phyloP scores from a whole-genome alignment of 805 yeast species.

The Saccharomycopsis sp. region DNA sequence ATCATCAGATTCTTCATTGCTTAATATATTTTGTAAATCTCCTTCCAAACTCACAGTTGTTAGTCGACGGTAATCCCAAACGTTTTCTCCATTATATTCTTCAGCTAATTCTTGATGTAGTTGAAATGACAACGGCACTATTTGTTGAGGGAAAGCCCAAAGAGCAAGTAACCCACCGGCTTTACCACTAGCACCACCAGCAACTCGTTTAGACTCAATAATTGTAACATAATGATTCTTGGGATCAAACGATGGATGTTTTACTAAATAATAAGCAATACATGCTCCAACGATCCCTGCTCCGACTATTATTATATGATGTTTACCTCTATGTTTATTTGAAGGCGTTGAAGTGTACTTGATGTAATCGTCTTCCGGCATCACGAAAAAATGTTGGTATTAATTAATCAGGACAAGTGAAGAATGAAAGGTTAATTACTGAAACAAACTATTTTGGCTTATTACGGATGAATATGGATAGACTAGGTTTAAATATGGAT shows the following conservation, averaged over 20 bases:
- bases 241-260: constrained; percentile 74
- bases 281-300: constrained; percentile 97
- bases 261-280: constrained; percentile 81
- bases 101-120: constrained; percentile 79
- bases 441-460: too few relatives aligned
- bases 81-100: constrained; percentile 70
- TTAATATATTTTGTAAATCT: constrained; percentile 41
- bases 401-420: not conserved
- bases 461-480: too few relatives aligned
- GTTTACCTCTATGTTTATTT: constrained; percentile 39
- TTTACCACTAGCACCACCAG: constrained; percentile 96
- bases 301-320: constrained; percentile 79
- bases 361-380: constrained; percentile 11
- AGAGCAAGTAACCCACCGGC: constrained; percentile 94
- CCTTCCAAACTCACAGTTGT: constrained; percentile 87
- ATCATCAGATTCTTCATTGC: constrained; percentile 16
- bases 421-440: not conserved
- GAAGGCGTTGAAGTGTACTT: constrained; percentile 18
- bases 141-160: constrained; percentile 96
- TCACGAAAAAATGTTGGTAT: not conserved
- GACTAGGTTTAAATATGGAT: too few relatives aligned
- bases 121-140: constrained; percentile 81
- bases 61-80: constrained; percentile 90
- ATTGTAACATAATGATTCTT: constrained; percentile 73
- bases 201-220: constrained; percentile 84